Base-by-base conservation (phyloP, 306 rosid species). In the Argentina anserina region DNA sequence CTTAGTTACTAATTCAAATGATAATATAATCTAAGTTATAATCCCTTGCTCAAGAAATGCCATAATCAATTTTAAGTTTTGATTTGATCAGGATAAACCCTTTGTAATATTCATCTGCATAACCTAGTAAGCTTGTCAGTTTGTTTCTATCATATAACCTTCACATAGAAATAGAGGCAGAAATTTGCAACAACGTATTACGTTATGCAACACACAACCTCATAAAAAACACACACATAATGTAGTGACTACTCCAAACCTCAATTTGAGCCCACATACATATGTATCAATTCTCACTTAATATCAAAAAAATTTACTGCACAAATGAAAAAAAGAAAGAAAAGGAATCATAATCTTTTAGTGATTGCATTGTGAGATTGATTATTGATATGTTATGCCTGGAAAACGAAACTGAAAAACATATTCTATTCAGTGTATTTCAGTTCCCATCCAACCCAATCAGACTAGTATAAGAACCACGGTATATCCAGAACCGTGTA, bases 401-500 rank as follows among this genome's bases (percentile, higher is more conserved):
- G 67, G 65, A 34, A 17, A 17, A 34, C 25, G 34, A 18, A 14
- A 20, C 2, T 62, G 67, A 1, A 34, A 62, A 62, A 31, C 34
- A 17, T 34, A 33, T 15, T 15, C 25, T 3, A 3, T 62, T 33
- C 20, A n/a, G n/a, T n/a, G n/a, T n/a, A n/a, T n/a, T n/a, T n/a
- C n/a, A 59, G 34, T 25, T 25, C 34, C 15, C 3, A 59, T 28
- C 17, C 14, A 55, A 23, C 12, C 15, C 3, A 26, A 13, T 58
- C 39, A 58, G 71, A 66, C 39, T 66, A 41, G 37, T 68, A 18
- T 6, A 46, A 69, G 62, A 5, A 13, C 39, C 40, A 60, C 7
- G 65, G 23, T 31, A 49, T 60, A 49, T 60, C 43, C 21, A 69
- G 46, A 49, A 69, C 74, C 41, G 64, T 50, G 37, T 52, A 36